These are phyloP conservation scores for Sporobolomyces phaffii DNA, from an alignment of 768 basidiomycete species.

Conservation along the genomic window DNA sequence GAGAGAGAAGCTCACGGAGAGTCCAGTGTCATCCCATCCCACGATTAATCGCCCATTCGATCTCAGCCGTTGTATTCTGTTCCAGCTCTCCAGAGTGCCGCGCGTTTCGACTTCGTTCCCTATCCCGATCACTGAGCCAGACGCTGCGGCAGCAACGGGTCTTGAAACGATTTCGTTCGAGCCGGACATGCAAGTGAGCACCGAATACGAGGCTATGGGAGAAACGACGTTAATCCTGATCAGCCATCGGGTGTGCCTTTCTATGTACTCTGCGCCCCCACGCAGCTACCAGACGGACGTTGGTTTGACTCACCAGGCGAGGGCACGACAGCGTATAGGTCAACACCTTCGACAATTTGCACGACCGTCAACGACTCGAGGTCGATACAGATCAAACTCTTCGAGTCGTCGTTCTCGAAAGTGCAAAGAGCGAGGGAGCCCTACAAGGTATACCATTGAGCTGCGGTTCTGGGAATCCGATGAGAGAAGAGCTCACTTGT, in stretches of 20 bases:
- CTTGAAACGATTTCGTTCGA: neutral
- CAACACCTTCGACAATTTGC: neutral
- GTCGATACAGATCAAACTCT: neutral
- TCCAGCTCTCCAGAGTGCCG: neutral
- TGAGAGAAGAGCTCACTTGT: neutral
- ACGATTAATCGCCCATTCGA: neutral
- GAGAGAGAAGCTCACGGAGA: neutral
- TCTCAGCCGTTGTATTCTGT: neutral
- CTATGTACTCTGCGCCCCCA: too few relatives aligned
- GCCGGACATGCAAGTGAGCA: neutral
- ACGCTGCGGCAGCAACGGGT: neutral
- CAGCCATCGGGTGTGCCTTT: too few relatives aligned
- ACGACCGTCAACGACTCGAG: neutral
- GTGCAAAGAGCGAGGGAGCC: neutral
- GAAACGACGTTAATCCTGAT: too few relatives aligned
- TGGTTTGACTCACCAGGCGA: neutral
- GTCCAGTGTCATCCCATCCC: neutral
- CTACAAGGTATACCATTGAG: neutral
- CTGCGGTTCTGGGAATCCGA: too few relatives aligned
- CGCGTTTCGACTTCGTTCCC: neutral
- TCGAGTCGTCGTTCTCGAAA: too few relatives aligned
- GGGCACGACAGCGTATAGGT: neutral
- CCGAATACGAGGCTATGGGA: neutral
- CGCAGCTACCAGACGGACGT: too few relatives aligned
- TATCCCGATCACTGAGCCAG: neutral